Conservation (phyloP, 441 rosid genomes). For the Rhodomyrtus psidioides region DNA sequence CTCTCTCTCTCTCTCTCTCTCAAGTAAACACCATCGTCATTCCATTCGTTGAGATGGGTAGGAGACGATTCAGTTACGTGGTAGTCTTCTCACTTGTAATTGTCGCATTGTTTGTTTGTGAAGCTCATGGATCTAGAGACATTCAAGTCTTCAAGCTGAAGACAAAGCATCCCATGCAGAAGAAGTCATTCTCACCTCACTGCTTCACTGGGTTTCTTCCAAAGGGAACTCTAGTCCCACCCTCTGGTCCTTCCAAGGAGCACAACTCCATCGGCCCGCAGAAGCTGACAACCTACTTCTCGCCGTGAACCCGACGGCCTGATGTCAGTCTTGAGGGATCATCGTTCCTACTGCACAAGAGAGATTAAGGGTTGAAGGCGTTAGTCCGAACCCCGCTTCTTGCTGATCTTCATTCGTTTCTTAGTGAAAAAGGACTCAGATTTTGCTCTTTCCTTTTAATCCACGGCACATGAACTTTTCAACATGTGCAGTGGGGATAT, state of each 20-base stretch:
- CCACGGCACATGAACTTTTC: neutral
- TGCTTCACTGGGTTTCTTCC: conserved; percentile 45
- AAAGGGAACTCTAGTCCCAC: conserved; percentile 54
- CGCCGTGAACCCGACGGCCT: neutral
- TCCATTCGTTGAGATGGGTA: conserved; percentile 21
- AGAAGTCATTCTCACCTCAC: conserved; percentile 19
- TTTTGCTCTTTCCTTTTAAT: neutral
- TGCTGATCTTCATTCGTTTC: neutral
- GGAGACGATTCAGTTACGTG: neutral
- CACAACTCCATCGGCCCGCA: conserved; percentile 54
- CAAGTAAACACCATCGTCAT: neutral
- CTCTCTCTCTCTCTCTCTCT: neutral
- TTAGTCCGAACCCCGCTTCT: neutral
- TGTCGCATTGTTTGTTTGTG: conserved; percentile 3
- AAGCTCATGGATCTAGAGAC: conserved; percentile 19
- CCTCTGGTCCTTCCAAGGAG: conserved; percentile 66
- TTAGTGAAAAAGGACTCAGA: neutral
- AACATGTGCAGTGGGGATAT: neutral
- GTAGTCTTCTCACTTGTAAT: conserved; percentile 8
- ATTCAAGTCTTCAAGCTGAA: conserved; percentile 7
- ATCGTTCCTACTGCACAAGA: neutral
- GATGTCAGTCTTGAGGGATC: neutral
- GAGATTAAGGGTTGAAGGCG: neutral
- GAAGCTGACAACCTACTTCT: conserved; percentile 9
- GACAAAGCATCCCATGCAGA: conserved; percentile 5